A percentile compares a stretch with the other conserved stretches of the same genome.
phyloP scores from a whole-genome alignment of 331 rosid species.

The Acacia pycnantha region DNA sequence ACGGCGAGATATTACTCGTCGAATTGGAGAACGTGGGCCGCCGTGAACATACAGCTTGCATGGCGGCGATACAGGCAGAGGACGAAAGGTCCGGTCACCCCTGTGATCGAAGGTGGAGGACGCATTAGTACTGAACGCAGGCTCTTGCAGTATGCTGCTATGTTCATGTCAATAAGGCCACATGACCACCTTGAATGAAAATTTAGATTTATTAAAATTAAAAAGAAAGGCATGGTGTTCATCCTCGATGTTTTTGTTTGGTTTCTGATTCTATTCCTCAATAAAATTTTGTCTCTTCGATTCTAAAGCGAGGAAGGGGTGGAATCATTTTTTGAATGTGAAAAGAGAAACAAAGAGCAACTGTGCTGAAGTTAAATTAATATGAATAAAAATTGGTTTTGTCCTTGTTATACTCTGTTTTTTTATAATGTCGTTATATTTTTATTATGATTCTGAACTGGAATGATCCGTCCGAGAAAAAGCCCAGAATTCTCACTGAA shows the following conservation, averaged over 20 bases:
- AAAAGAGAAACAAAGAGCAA: background rate
- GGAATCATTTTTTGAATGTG: background rate
- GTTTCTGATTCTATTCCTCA: background rate
- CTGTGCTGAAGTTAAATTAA: background rate
- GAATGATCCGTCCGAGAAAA: background rate
- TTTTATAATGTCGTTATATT: background rate
- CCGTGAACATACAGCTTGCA: conserved; percentile 83
- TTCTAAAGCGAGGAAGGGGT: background rate
- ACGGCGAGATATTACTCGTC: conserved; percentile 96
- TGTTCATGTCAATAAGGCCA: conserved; percentile 97
- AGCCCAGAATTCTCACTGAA: background rate
- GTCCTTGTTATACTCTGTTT: background rate
- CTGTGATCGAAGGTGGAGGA: conserved; percentile 55
- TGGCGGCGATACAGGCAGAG: conserved; percentile 83
- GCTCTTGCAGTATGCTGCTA: conserved; percentile 90
- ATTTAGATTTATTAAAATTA: background rate
- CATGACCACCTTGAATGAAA: conserved; percentile 89
- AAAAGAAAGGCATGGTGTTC: background rate
- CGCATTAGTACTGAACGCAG: conserved; percentile 41
- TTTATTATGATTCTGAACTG: background rate
- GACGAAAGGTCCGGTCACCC: conserved; percentile 79
- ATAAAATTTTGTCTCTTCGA: conserved; percentile 7
- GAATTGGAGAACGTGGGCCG: conserved; percentile 98
- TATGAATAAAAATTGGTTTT: background rate
- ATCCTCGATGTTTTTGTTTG: background rate